Conservation (phyloP, 1,284 basidiomycete species). For the Coniferiporia weirii region DNA sequence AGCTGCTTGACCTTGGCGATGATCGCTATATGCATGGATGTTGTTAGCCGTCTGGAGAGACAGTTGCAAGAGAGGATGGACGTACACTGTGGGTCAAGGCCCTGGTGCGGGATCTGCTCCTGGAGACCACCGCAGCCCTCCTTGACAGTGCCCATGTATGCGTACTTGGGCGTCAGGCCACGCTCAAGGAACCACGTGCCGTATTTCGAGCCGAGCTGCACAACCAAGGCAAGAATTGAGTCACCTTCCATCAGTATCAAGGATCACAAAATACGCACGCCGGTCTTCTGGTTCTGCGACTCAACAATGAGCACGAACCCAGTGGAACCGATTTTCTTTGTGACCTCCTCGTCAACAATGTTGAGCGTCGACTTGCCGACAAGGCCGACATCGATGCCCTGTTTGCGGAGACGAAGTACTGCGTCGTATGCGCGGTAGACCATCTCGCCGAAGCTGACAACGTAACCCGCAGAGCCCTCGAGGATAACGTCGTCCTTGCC, state of each 20-base stretch:
- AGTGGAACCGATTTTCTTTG: slow-evolving; percentile 65
- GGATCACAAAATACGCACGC: slow-evolving; percentile 39
- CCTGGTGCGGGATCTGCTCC: slow-evolving; percentile 76
- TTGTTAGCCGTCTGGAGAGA: background rate
- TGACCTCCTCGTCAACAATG: slow-evolving; percentile 71
- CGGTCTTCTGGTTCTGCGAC: slow-evolving; percentile 83
- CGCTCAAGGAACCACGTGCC: slow-evolving; percentile 84
- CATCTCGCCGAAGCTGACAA: slow-evolving; percentile 79
- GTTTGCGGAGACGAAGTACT: slow-evolving; percentile 61
- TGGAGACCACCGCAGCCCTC: slow-evolving; percentile 80
- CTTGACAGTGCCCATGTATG: slow-evolving; percentile 74
- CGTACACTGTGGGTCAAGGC: slow-evolving; percentile 68
- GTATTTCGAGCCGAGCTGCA: slow-evolving; percentile 70
- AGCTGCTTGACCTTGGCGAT: slow-evolving; percentile 57
- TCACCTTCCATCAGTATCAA: background rate
- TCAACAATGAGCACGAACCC: slow-evolving; percentile 80
- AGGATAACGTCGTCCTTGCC: slow-evolving; percentile 75
- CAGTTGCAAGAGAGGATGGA: slow-evolving; percentile 15
- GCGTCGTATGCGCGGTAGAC: slow-evolving; percentile 78
- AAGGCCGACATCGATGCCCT: slow-evolving; percentile 73
- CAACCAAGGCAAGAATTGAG: slow-evolving; percentile 1
- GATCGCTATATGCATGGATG: slow-evolving; percentile 44
- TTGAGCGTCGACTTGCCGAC: slow-evolving; percentile 83
- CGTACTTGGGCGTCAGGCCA: slow-evolving; percentile 71
- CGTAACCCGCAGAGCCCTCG: slow-evolving; percentile 69